Percentiles rank a stretch among this genome's conserved stretches.
Evolutionary conservation across 2,329 filamentous ascomycete genomes (phyloP).

Genomic region (Cladosporium cucumerinum): DNA sequence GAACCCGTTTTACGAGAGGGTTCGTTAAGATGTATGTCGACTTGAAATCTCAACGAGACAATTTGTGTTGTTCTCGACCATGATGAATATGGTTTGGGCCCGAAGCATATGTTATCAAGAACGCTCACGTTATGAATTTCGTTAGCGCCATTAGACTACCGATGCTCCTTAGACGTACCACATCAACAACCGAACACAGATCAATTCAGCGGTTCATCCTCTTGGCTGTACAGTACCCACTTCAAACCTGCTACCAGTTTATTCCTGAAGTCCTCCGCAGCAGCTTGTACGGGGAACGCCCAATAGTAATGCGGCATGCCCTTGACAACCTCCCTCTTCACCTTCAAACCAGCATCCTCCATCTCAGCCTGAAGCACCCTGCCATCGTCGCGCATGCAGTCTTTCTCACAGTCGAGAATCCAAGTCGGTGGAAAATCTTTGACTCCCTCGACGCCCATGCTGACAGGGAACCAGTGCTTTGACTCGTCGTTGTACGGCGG

Average conservation of each 20-base stretch:
- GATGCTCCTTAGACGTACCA: not conserved
- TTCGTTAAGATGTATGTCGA: not conserved
- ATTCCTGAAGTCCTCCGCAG: not conserved
- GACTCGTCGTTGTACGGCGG: constrained; percentile 8
- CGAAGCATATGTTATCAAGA: not conserved
- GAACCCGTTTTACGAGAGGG: not conserved
- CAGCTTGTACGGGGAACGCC: constrained; percentile 9
- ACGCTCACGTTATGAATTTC: not conserved
- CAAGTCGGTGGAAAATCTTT: constrained; percentile 22
- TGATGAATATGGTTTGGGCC: not conserved
- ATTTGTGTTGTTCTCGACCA: too few relatives aligned
- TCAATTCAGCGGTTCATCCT: not conserved
- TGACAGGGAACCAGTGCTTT: constrained; percentile 16
- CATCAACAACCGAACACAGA: not conserved
- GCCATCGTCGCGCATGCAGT: constrained; percentile 34
- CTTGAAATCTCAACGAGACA: too few relatives aligned
- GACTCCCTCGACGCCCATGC: constrained; percentile 11
- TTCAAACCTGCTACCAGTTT: not conserved
- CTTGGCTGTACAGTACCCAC: not conserved
- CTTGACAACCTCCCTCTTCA: constrained; percentile 29
- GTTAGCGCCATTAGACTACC: not conserved
- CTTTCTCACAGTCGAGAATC: constrained; percentile 22
- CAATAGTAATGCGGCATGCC: constrained; percentile 36
- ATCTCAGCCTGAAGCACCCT: constrained; percentile 30
- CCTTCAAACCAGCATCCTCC: constrained; percentile 27